Evolutionary conservation across 2,329 filamentous ascomycete genomes (phyloP).

Genomic region (Ophiostoma fasciatum): DNA sequence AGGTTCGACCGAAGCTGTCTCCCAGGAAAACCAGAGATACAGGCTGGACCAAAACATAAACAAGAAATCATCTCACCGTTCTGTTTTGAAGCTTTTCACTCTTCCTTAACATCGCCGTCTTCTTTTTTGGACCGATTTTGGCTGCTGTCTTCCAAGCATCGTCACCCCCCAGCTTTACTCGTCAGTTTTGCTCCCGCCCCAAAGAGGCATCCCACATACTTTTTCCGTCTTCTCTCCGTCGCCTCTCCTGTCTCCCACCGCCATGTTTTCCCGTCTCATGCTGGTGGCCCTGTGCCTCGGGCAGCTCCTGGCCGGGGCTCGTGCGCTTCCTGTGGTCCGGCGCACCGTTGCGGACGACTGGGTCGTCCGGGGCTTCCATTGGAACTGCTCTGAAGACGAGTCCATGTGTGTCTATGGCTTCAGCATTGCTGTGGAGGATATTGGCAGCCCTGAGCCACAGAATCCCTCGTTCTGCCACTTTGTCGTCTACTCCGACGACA

Average conservation of each 20-base stretch:
- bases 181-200: no score
- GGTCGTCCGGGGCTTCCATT: conserved; percentile 9
- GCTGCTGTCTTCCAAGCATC: no score
- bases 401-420: conserved; percentile 11
- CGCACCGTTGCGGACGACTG: conserved; percentile 1
- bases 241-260: neutral
- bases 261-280: conserved; percentile 7
- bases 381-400: conserved; percentile 8
- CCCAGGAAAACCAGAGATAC: no score
- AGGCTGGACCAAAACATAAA: no score
- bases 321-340: neutral
- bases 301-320: neutral
- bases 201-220: no score
- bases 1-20: no score
- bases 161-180: no score
- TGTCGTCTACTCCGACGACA: neutral
- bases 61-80: no score
- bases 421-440: conserved; percentile 5
- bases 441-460: neutral
- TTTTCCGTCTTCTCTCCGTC: no score
- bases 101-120: no score
- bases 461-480: conserved; percentile 7
- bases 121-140: no score
- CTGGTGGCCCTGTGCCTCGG: conserved; percentile 1
- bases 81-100: no score